phyloP scores from a whole-genome alignment of 345 rosid genomes.

The Punica granatum region DNA sequence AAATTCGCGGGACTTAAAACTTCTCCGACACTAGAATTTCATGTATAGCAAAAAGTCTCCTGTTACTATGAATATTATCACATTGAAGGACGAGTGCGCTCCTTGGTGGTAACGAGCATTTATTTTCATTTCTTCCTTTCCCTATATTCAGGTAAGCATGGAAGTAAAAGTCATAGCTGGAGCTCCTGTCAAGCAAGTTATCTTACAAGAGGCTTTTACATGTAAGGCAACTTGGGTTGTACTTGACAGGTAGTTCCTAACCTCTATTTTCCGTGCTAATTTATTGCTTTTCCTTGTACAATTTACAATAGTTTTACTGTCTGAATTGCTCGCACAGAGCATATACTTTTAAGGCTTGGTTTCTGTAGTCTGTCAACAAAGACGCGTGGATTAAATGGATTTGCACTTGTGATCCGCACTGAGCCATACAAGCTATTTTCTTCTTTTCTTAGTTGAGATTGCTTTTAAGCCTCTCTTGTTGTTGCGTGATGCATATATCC shows the following conservation, averaged over 20 bases:
- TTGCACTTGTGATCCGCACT: not conserved
- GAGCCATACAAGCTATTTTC: not conserved
- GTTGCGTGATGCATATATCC: not conserved
- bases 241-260: slow-evolving; percentile 37
- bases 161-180: slow-evolving; percentile 58
- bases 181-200: slow-evolving; percentile 38
- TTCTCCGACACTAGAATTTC: not conserved
- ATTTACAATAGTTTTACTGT: not conserved
- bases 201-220: slow-evolving; percentile 38
- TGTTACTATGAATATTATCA: too few species aligned
- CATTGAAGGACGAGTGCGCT: too few species aligned
- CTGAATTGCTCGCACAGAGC: not conserved
- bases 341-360: too few species aligned
- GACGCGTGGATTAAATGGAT: not conserved
- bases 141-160: slow-evolving; percentile 29
- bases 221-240: slow-evolving; percentile 44
- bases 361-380: not conserved
- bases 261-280: not conserved
- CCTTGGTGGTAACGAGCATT: not conserved
- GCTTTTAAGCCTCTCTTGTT: not conserved
- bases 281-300: not conserved
- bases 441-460: not conserved
- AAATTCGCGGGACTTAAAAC: not conserved
- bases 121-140: not conserved
- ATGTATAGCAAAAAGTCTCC: too few species aligned